phyloP scores from a whole-genome alignment of 495 filamentous ascomycete genomes.

The Pyrenopolyporus hunteri region DNA sequence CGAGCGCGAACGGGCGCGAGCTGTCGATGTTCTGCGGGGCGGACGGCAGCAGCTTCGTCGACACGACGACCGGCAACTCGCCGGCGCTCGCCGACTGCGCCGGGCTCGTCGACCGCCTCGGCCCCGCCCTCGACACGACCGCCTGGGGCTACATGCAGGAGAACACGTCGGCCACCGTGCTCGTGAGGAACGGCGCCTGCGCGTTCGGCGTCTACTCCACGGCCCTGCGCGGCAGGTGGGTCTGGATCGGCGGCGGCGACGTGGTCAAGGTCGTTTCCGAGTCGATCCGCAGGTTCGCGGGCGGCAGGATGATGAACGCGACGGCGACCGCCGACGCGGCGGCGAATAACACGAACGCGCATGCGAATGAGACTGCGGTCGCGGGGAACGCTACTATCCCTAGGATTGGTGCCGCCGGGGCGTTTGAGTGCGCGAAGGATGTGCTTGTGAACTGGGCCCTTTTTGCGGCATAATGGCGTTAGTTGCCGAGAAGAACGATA shows the following conservation, averaged over 20 bases:
- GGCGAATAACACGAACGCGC: not conserved
- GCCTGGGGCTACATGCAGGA: not conserved
- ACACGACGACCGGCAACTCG: not conserved
- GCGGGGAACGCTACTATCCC: not conserved
- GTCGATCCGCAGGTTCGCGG: not conserved
- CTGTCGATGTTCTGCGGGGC: too few species aligned
- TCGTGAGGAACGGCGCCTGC: not conserved
- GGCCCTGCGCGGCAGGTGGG: not conserved
- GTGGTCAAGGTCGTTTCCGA: not conserved
- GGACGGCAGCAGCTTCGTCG: not conserved
- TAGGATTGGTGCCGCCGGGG: conserved; percentile 1
- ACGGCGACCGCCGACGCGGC: not conserved
- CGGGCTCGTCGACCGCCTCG: not conserved
- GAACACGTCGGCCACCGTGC: not conserved
- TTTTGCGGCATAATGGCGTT: not conserved
- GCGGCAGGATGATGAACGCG: not conserved
- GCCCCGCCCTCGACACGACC: not conserved
- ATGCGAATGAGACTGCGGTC: not conserved
- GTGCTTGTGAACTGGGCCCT: conserved; percentile 19
- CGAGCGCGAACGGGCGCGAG: too few species aligned
- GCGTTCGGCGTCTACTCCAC: not conserved
- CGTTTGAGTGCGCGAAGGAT: conserved; percentile 1
- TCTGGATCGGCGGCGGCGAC: not conserved
- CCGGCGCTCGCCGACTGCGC: not conserved
- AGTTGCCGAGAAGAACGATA: too few species aligned